Evolutionary conservation across 129 eudicot genomes (phyloP).

Genomic region (Artemisia tridentata): DNA sequence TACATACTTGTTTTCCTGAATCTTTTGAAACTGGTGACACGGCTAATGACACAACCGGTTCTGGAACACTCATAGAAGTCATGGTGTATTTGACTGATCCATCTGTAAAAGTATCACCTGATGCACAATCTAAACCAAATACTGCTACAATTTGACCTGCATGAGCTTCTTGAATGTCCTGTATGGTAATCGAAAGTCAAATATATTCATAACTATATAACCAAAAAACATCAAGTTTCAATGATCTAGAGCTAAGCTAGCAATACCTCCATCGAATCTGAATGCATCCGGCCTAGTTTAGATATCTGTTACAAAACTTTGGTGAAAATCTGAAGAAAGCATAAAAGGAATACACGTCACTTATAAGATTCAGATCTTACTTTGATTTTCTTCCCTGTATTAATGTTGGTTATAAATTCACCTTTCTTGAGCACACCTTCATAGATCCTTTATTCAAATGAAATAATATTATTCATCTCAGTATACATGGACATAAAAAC

Average conservation of each 20-base stretch:
- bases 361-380: conserved; percentile 37
- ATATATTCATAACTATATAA: background rate
- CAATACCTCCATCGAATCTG: conserved; percentile 96
- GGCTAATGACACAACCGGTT: conserved; percentile 96
- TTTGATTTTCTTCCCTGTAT: conserved; percentile 88
- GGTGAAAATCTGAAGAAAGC: background rate
- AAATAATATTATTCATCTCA: conserved; percentile 18
- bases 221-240: background rate
- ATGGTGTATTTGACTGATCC: conserved; percentile 93
- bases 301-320: conserved; percentile 61
- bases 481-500: conserved; percentile 6
- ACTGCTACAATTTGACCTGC: conserved; percentile 99
- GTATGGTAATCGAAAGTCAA: conserved; percentile 13
- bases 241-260: background rate
- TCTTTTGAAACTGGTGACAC: conserved; percentile 94
- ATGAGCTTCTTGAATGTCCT: conserved; percentile 99
- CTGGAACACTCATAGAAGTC: conserved; percentile 99
- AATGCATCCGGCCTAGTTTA: conserved; percentile 96
- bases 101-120: conserved; percentile 99
- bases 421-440: conserved; percentile 94
- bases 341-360: no score
- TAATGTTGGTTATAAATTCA: conserved; percentile 76
- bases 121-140: conserved; percentile 96
- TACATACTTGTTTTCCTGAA: conserved; percentile 85
- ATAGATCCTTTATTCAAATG: conserved; percentile 60